Conservation (phyloP, 345 rosid species). For the Aquilaria sinensis region DNA sequence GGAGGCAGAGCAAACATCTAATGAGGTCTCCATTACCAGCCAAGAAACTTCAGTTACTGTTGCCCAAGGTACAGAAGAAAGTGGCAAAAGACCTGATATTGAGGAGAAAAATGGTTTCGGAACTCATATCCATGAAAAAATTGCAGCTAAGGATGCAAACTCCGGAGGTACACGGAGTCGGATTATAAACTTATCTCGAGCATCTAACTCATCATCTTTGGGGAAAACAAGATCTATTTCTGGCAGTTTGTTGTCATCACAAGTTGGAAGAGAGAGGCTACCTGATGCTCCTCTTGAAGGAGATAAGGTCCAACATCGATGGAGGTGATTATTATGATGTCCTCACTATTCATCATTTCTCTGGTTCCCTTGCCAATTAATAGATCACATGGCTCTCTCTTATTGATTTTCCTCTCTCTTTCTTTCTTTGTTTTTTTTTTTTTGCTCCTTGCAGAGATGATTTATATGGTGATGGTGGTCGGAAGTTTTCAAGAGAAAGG, state of each 20-base stretch:
- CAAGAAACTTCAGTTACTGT: constrained; percentile 27
- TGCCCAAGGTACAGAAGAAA: constrained; percentile 29
- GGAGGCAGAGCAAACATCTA: constrained; percentile 27
- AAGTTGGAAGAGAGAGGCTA: constrained; percentile 46
- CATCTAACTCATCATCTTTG: constrained; percentile 40
- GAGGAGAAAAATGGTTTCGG: constrained; percentile 31
- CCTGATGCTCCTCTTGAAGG: constrained; percentile 50
- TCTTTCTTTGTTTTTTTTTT: no score
- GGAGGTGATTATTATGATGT: constrained; percentile 60
- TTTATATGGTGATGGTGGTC: no score
- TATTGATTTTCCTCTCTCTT: background rate
- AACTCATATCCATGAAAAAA: constrained; percentile 20
- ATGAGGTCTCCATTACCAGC: constrained; percentile 22
- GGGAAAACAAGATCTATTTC: constrained; percentile 37
- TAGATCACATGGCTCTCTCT: constrained; percentile 10
- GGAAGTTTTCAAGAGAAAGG: no score
- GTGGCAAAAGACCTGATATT: constrained; percentile 21
- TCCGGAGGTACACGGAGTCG: no score
- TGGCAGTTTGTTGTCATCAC: constrained; percentile 35
- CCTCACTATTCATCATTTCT: constrained; percentile 4
- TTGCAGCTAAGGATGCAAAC: no score
- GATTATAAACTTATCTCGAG: no score
- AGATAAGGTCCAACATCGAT: constrained; percentile 42
- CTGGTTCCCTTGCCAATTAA: constrained; percentile 4
- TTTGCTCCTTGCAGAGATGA: no score